phyloP scores from a whole-genome alignment of 2,329 filamentous ascomycete genomes.

The Parastagonospora nodorum region DNA sequence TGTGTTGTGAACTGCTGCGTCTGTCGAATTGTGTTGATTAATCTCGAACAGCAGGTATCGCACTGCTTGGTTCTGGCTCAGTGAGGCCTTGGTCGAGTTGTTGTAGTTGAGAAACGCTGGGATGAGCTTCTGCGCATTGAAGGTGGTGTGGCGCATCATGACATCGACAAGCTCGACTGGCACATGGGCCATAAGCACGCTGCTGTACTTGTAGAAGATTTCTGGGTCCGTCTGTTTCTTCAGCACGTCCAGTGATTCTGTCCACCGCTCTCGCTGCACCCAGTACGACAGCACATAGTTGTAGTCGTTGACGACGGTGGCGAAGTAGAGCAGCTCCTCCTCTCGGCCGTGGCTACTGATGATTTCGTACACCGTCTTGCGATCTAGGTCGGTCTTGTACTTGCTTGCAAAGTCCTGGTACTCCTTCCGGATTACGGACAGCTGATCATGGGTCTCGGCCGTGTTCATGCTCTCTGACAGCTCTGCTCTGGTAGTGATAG shows the following conservation, averaged over 20 bases:
- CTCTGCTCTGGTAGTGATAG: slow-evolving; percentile 86
- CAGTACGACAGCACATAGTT: slow-evolving; percentile 96
- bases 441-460: slow-evolving; percentile 71
- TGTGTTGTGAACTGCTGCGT: slow-evolving; percentile 94
- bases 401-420: slow-evolving; percentile 87
- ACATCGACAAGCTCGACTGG: slow-evolving; percentile 90
- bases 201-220: slow-evolving; percentile 96
- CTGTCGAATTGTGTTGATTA: slow-evolving; percentile 77
- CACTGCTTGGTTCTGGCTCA: slow-evolving; percentile 82
- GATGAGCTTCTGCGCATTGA: slow-evolving; percentile 86
- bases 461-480: slow-evolving; percentile 73
- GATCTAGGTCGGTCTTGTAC: slow-evolving; percentile 86
- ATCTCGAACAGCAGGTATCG: slow-evolving; percentile 94
- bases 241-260: slow-evolving; percentile 81
- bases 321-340: slow-evolving; percentile 89
- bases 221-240: slow-evolving; percentile 92
- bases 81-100: slow-evolving; percentile 69
- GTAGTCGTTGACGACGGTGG: slow-evolving; percentile 85
- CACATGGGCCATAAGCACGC: slow-evolving; percentile 90
- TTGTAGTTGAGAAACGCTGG: slow-evolving; percentile 95
- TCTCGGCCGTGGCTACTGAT: slow-evolving; percentile 95
- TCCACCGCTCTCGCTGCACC: slow-evolving; percentile 94
- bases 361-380: slow-evolving; percentile 91
- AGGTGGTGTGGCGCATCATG: slow-evolving; percentile 84
- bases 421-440: slow-evolving; percentile 73